Evolutionary conservation across 2,329 filamentous ascomycete genomes (phyloP), one percentile per base, ranked within the genome.

Genomic region (Tolypocladium pustulatum): DNA sequence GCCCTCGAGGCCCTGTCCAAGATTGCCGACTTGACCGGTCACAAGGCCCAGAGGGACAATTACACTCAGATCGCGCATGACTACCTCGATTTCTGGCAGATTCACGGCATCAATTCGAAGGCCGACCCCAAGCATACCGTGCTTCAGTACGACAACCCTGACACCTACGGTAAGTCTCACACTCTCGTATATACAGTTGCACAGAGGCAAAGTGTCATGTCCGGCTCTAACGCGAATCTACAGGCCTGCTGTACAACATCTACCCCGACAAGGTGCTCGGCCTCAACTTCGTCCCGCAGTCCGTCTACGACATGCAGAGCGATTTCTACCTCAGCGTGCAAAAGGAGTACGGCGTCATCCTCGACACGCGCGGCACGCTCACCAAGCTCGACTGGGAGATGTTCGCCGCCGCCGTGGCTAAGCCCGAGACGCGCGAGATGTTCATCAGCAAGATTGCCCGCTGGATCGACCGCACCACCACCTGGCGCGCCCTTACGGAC

Each of bases 351-450:
- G 91, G 90, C n/a, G 79, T 95, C 0, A 87, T 90, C 0, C 84
- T 96, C 12, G 91, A 96, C 75, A 87, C 83, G 53, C 84, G 91
- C 55, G 89, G 94, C 73, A 76, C 86, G 1, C 93, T 91, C 75
- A 89, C 90, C 62, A 96, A 96, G 75, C 85, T 84, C 0, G 91
- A 96, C 75, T 96, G 91, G 91, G 85, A 92, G 69, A 85, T 94
- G 70, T 92, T 91, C 75, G 83, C 84, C 6, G 91, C 91, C n/a
- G 87, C 90, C 12, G 86, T 92, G 13, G 82, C 89, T 0, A 80
- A 79, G 49, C 71, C 77, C 57, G 72, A 77, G 36, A 88, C 88
- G 1, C 80, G 84, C 58, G 73, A 78, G 13, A 78, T 85, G 69
- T 89, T 96, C 65, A 77, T 93, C 56, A 76, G 83, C 55, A 80